phyloP scores from a whole-genome alignment of 2,329 filamentous ascomycete species.

The Aulographum hederae region DNA sequence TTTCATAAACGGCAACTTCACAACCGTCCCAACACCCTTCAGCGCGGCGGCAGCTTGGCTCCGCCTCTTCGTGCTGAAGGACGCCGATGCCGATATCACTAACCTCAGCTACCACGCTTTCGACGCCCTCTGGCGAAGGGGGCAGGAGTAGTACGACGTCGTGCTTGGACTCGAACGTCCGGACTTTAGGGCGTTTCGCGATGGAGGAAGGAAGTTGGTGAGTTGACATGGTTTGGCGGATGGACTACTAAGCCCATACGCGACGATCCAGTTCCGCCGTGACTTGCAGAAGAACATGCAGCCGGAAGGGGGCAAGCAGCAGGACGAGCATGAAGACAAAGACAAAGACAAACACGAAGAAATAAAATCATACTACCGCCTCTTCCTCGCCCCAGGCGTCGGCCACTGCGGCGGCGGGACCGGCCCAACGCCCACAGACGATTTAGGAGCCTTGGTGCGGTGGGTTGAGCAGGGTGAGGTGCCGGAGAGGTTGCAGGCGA shows the following conservation, averaged over 20 bases:
- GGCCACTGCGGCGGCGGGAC: slow-evolving; percentile 12
- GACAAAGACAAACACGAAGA: no score
- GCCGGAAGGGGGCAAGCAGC: slow-evolving; percentile 11
- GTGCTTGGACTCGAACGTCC: slow-evolving; percentile 10
- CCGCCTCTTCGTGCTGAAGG: slow-evolving; percentile 2
- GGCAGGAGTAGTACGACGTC: slow-evolving; percentile 5
- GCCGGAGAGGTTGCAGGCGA: no score
- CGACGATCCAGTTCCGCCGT: slow-evolving; percentile 10
- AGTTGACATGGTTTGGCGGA: slow-evolving; percentile 14
- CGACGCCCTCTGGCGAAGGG: not conserved
- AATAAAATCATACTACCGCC: slow-evolving; percentile 13
- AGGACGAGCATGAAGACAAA: no score
- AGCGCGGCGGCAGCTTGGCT: slow-evolving; percentile 1
- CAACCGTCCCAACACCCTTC: not conserved
- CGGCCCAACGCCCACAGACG: no score
- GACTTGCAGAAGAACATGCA: slow-evolving; percentile 10
- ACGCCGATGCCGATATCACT: slow-evolving; percentile 1
- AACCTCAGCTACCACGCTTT: slow-evolving; percentile 2
- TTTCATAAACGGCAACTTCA: not conserved
- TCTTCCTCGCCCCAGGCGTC: slow-evolving; percentile 15
- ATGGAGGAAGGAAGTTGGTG: slow-evolving; percentile 11
- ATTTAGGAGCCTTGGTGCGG: no score
- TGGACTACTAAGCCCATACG: slow-evolving; percentile 10
- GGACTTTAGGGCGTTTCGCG: slow-evolving; percentile 10
- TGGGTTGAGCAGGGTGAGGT: no score